Evolutionary conservation across 1,284 basidiomycete genomes (phyloP), one percentile per base, ranked within the genome.

Genomic region (Heliocybe sulcata): DNA sequence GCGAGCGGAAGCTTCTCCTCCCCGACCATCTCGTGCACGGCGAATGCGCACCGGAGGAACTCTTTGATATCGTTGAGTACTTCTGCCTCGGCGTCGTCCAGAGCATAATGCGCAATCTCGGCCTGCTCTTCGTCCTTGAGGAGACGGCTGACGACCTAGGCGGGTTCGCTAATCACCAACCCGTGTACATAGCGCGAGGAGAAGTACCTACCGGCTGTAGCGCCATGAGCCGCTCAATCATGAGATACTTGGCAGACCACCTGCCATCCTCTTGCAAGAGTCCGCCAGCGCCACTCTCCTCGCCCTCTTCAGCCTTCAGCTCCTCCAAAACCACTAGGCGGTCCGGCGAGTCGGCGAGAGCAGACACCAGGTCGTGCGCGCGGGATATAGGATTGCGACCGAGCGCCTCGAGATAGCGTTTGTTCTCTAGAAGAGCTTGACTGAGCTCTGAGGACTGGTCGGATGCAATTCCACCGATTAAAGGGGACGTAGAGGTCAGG

Each of bases 61-160:
- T 49, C 47, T 22, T 49, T 49, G 47, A 49, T 49, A 29, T 49
- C 47, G 20, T n/a, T 49, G 47, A 49, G 47, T 25, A 49, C 47
- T 4, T 49, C 23, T 11, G 27, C 4, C 16, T 49, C 47, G 9
- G 47, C 47, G 22, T 49, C 47, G 22, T 49, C 47, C 23, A 49
- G 20, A 29, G 23, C 20, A 25, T n/a, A 29, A 26, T 49, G 23
- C 4, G 47, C 47, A 49, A 49, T 29, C 3, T 49, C 47, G 20
- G 23, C n/a, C 22, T 49, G 47, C 16, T 25, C 27, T 12, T 25
- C 27, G 22, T 49, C 47, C 47, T 49, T 49, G 23, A 49, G 27
- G 3, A 49, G 27, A 6, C 23, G 16, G 14, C 27, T 29, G 27
- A 49, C 8, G 20, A 25, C 20, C 47, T 49, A 22, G 16, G 22